These are phyloP conservation scores for Thoreauomyces humboldtii DNA, from an alignment of 192 early-diverging fungal genomes.

Conservation along the genomic window DNA sequence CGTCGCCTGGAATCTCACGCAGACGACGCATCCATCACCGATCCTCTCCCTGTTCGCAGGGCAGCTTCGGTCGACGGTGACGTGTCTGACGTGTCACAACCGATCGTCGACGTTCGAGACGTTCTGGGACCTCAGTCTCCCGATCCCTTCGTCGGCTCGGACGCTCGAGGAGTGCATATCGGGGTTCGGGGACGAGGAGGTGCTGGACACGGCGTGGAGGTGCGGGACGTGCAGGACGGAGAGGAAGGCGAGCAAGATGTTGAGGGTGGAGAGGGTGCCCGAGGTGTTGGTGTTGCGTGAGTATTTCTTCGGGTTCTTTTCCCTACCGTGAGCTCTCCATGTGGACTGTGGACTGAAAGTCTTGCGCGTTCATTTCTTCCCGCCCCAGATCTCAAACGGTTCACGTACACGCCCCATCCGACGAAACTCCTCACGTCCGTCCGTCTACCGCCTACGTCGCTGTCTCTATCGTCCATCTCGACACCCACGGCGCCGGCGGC, in stretches of 20 bases:
- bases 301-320: too few relatives aligned
- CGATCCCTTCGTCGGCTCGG: constrained; percentile 43
- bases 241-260: constrained; percentile 31
- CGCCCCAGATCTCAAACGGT: constrained; percentile 50
- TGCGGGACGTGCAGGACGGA: constrained; percentile 61
- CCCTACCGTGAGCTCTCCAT: too few relatives aligned
- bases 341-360: too few relatives aligned
- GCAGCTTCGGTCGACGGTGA: constrained; percentile 48
- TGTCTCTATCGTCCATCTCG: too few relatives aligned
- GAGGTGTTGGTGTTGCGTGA: constrained; percentile 54
- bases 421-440: too few relatives aligned
- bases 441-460: too few relatives aligned
- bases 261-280: constrained; percentile 40
- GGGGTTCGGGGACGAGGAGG: constrained; percentile 66
- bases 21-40: constrained; percentile 42
- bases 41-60: constrained; percentile 59
- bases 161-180: constrained; percentile 51
- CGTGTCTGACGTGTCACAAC: constrained; percentile 43
- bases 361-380: too few relatives aligned
- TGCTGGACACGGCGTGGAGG: constrained; percentile 64
- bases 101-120: constrained; percentile 51
- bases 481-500: constrained; percentile 11
- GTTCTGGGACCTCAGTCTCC: constrained; percentile 59
- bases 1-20: constrained; percentile 48
- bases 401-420: constrained; percentile 21